Conservation (phyloP, 768 basidiomycete species). For the Trametes villosa region DNA sequence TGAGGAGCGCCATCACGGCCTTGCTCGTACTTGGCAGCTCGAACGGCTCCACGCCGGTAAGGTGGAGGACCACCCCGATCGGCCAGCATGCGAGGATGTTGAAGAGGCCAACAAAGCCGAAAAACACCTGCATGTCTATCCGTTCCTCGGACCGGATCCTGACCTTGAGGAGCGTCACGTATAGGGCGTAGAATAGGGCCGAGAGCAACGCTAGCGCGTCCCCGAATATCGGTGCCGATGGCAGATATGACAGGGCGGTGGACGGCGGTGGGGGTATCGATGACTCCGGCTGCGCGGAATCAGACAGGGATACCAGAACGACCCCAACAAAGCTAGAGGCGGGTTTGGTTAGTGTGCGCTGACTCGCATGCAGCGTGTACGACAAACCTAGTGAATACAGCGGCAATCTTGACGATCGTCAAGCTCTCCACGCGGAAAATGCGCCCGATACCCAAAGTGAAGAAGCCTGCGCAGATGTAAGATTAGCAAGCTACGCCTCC, state of each 20-base stretch:
- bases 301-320: slow-evolving; percentile 85
- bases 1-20: slow-evolving; percentile 51
- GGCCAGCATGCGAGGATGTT: slow-evolving; percentile 81
- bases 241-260: slow-evolving; percentile 25
- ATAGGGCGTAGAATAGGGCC: slow-evolving; percentile 85
- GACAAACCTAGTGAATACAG: slow-evolving; percentile 78
- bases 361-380: no score
- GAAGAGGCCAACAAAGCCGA: slow-evolving; percentile 91
- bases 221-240: slow-evolving; percentile 59
- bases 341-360: neutral
- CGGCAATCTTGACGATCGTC: slow-evolving; percentile 70
- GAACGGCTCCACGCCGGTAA: slow-evolving; percentile 72
- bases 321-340: slow-evolving; percentile 76
- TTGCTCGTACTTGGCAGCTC: slow-evolving; percentile 63
- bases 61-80: slow-evolving; percentile 75
- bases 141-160: slow-evolving; percentile 80
- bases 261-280: slow-evolving; percentile 21
- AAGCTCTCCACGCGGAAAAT: slow-evolving; percentile 82
- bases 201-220: slow-evolving; percentile 86
- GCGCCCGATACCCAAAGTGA: slow-evolving; percentile 85
- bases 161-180: slow-evolving; percentile 89
- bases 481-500: neutral
- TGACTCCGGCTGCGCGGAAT: slow-evolving; percentile 49
- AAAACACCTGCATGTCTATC: slow-evolving; percentile 93
- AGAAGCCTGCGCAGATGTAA: slow-evolving; percentile 67